Percentiles rank a stretch among this genome's conserved stretches.
phyloP scores from a whole-genome alignment of 2,329 filamentous ascomycete species.

The Colletotrichum kahawae region DNA sequence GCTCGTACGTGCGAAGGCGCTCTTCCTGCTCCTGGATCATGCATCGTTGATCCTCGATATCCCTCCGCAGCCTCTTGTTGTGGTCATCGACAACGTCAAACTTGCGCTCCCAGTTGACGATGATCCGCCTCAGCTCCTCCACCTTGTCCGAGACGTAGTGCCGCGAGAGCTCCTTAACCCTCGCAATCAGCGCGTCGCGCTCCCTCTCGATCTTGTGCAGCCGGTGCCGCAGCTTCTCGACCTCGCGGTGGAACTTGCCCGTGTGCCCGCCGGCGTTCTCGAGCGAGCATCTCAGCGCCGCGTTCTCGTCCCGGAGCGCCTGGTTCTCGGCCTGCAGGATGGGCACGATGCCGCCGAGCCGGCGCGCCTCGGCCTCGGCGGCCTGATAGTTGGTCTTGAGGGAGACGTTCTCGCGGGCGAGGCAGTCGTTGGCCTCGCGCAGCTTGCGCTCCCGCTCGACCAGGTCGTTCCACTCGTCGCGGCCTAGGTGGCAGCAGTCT shows the following conservation, averaged over 20 bases:
- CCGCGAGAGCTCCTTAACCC: constrained; percentile 38
- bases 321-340: constrained; percentile 42
- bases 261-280: constrained; percentile 36
- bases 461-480: constrained; percentile 41
- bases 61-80: constrained; percentile 13
- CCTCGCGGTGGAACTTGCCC: constrained; percentile 33
- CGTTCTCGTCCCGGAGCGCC: constrained; percentile 42
- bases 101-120: constrained; percentile 37
- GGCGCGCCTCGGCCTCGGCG: constrained; percentile 39
- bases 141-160: constrained; percentile 33
- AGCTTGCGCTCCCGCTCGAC: constrained; percentile 40
- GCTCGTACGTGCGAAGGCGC: constrained; percentile 25
- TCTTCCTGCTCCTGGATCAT: constrained; percentile 19
- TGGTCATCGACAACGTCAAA: constrained; percentile 24
- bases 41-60: constrained; percentile 12
- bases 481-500: constrained; percentile 39
- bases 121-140: constrained; percentile 35
- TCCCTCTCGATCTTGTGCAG: constrained; percentile 41
- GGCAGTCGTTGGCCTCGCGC: constrained; percentile 38
- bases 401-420: constrained; percentile 32
- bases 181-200: constrained; percentile 35
- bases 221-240: constrained; percentile 37
- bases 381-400: constrained; percentile 40
- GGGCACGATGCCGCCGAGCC: constrained; percentile 37
- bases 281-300: constrained; percentile 40